Base-by-base conservation (phyloP, 164 flowering plant species). In the Berberis thunbergii region DNA sequence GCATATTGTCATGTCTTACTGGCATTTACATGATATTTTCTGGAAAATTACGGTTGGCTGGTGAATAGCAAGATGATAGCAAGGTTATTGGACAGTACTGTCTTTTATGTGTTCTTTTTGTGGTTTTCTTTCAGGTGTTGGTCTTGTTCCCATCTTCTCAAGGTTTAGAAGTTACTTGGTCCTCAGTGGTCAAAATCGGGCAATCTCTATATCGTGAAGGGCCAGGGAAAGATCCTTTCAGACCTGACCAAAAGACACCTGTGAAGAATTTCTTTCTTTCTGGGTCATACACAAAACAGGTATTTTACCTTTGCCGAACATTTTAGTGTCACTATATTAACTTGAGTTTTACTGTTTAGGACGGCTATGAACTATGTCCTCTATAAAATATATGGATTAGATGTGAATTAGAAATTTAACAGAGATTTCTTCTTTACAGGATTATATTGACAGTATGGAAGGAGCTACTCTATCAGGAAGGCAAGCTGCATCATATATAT, bases 211-310 rank as follows among this genome's bases (percentile, higher is more conserved):
- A 91, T 56, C 97, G 97, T 1, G 98, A 94, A 64, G 97, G 70
- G 48, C 98, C 98, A 63, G 97, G 98, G 44, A 86, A 83, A 70
- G 97, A 91, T 75, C 96, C 95, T 59, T 94, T 90, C 62, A 81
- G 98, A 71, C 98, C 97, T 40, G 89, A 91, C 78, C 98, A 91
- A 72, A 88, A 78, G 83, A 88, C 98, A 7, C 98, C 97, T 2
- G 72, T 94, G 40, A 78, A 77, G 48, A 91, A 88, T 67, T 94
- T 94, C 85, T 88, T 90, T 82, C 97, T 91, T 64, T 88, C 97
- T 43, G 97, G 98, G n/a, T 94, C 98, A 7, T 94, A 91, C 69
- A 94, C 98, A 45, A 94, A 94, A 69, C 98, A 91, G 96, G 98
- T 57, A 76, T 2, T 1, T 60, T 64, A 13, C 41, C 44, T 39